A percentile compares a stretch with the other conserved stretches of the same genome.
These are phyloP conservation scores for Komagataella pastoris DNA, from an alignment of 805 yeast species.

Conservation along the genomic window DNA sequence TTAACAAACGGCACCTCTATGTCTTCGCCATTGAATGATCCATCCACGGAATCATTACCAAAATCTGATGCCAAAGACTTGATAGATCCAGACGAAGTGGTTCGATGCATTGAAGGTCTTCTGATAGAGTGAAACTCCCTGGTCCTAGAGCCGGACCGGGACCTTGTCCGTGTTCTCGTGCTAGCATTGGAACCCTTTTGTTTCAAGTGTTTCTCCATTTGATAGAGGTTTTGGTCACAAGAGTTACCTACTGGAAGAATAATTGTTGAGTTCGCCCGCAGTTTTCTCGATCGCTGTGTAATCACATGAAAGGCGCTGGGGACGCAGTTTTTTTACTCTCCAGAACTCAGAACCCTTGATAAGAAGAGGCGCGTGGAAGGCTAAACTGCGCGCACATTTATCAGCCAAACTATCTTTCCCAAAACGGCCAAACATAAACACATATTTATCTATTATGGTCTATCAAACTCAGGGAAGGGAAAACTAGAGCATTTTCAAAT, in stretches of 20 bases:
- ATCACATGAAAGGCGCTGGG: neutral
- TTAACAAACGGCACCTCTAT: slow-evolving; percentile 18
- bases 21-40: neutral
- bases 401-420: neutral
- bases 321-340: neutral
- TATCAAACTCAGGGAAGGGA: neutral
- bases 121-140: neutral
- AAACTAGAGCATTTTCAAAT: neutral
- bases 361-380: neutral
- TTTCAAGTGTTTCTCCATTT: neutral
- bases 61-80: neutral
- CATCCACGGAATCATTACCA: neutral
- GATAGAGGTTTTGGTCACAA: neutral
- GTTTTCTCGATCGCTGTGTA: neutral
- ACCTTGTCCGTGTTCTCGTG: neutral
- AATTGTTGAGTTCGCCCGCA: neutral
- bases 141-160: neutral
- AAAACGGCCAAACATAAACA: neutral
- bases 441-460: neutral
- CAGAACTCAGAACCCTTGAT: neutral
- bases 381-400: neutral
- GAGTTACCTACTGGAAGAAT: neutral
- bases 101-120: neutral
- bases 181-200: neutral
- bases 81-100: neutral